Evolutionary conservation across 108 stramenopile species (phyloP), one percentile per base, ranked within the genome.

Genomic region (Craspedostauros australis): DNA sequence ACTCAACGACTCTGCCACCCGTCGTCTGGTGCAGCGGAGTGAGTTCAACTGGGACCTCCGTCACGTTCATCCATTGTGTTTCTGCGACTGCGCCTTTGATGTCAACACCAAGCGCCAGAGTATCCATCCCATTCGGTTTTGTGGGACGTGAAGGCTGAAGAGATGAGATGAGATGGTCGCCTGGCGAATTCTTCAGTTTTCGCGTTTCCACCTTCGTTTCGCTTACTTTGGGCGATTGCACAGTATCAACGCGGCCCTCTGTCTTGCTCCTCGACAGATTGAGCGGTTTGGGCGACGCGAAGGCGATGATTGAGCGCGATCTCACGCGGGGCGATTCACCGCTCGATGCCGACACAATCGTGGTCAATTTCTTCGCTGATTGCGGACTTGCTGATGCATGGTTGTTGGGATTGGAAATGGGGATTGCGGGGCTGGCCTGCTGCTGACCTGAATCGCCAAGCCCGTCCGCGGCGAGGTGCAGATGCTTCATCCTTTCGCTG

Each of bases 31-130:
- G 65, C 31, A 88, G 54, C 1, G 86, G 85, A 15, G 87, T 88
- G 1, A 93, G 54, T 44, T 87, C 87, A 2, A 93, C 91, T 0
- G 88, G 79, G 29, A 77, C 58, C 41, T 86, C 84, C 7, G 68
- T 53, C 2, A 76, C 66, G 39, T 82, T 80, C 9, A 79, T 39
- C 48, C 56, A 57, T 4, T 39, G n/a, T n/a, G n/a, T n/a, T n/a
- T n/a, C n/a, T n/a, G n/a, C n/a, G n/a, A n/a, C n/a, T n/a, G n/a
- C n/a, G n/a, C n/a, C n/a, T n/a, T n/a, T n/a, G n/a, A n/a, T n/a
- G n/a, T n/a, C n/a, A n/a, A n/a, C n/a, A n/a, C n/a, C n/a, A n/a
- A n/a, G n/a, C n/a, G n/a, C n/a, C n/a, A n/a, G n/a, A n/a, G n/a
- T n/a, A n/a, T n/a, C n/a, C n/a, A n/a, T n/a, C n/a, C n/a, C n/a